Base-by-base conservation (phyloP, 2,329 filamentous ascomycete species). In the Colletotrichum melonis region DNA sequence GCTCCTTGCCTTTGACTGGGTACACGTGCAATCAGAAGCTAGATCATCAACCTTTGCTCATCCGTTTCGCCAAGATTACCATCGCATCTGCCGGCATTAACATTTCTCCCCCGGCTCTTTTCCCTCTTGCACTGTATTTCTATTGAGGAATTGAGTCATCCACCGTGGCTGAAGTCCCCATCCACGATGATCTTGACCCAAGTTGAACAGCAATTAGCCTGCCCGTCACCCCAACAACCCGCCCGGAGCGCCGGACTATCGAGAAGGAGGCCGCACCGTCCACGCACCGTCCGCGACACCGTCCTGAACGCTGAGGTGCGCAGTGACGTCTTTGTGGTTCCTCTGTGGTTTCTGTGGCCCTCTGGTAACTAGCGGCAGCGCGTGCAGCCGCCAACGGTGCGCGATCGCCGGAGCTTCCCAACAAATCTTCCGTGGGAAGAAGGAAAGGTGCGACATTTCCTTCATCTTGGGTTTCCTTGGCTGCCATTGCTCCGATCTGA, bases 381-480 rank as follows among this genome's bases (percentile, higher is more conserved):
- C 42, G 19, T 49, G 42, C 42, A 49, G 42, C 19, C 42, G 42
- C 42, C 42, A 49, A 19, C 42, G 42, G 60, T 28, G 70, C 66
- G 60, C 56, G 59, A 60, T 64, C 67, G 67, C 46, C 70, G 70
- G 70, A 73, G 46, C 55, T 73, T 73, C 70, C 70, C 70, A 73
- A 70, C 70, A 73, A 73, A 70, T 70, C 55, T 60, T 52, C 67
- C 67, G 70, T 42, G 28, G 42, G 38, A 63, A 63, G 26, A 63
- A 55, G 57, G 11, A 24, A 69, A 64, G 59, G 19, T 56, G 65
- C 58, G 65, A 72, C 69, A 63, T 69, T 72, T 72, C 54, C 69
- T 72, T 69, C 59, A 60, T 35, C 69, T 59, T 72, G 58, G 65
- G 65, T n/a, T 42, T 42, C 1, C 64, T 67, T 32, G 59, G 56